Percentiles rank a stretch among this genome's conserved stretches.
These are phyloP conservation scores for Irpex sp. DNA, from an alignment of 1,284 basidiomycete species.

Conservation along the genomic window DNA sequence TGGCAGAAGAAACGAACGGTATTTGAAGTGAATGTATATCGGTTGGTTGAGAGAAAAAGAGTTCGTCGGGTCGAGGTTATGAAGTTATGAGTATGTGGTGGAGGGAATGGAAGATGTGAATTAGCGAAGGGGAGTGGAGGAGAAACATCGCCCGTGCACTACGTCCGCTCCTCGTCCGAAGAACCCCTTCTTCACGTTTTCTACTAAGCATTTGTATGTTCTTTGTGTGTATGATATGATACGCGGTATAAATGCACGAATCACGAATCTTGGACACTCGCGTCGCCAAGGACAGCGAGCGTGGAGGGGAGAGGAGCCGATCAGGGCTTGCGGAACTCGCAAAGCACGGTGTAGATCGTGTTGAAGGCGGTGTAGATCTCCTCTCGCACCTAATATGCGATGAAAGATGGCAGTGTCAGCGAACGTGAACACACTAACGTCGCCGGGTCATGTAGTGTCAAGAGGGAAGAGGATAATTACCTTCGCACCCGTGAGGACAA, in stretches of 20 bases:
- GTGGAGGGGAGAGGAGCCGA: slow-evolving; percentile 9
- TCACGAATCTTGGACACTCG: too few relatives aligned
- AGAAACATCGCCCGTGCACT: slow-evolving; percentile 35
- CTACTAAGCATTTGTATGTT: slow-evolving; percentile 1
- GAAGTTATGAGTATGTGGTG: not conserved
- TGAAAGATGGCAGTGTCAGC: slow-evolving; percentile 38
- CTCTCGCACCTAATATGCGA: slow-evolving; percentile 77
- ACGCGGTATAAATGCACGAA: too few relatives aligned
- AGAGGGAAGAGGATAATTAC: slow-evolving; percentile 41
- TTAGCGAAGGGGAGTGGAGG: slow-evolving; percentile 19
- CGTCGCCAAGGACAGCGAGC: not conserved
- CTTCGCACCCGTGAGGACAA: slow-evolving; percentile 98
- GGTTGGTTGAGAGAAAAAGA: not conserved
- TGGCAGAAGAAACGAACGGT: not conserved
- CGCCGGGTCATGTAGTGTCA: not conserved
- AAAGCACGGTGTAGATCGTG: slow-evolving; percentile 94
- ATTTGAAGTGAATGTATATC: not conserved
- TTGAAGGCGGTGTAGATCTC: slow-evolving; percentile 99
- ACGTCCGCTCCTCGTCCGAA: slow-evolving; percentile 32
- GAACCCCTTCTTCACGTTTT: slow-evolving; percentile 17
- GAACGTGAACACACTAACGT: not conserved
- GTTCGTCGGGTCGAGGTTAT: not conserved
- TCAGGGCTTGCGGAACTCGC: slow-evolving; percentile 85
- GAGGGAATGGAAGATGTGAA: slow-evolving; percentile 3
- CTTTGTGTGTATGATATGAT: not conserved